These are phyloP conservation scores for Knoxdaviesia proteae DNA, from an alignment of 2,329 filamentous ascomycete genomes.

Conservation along the genomic window DNA sequence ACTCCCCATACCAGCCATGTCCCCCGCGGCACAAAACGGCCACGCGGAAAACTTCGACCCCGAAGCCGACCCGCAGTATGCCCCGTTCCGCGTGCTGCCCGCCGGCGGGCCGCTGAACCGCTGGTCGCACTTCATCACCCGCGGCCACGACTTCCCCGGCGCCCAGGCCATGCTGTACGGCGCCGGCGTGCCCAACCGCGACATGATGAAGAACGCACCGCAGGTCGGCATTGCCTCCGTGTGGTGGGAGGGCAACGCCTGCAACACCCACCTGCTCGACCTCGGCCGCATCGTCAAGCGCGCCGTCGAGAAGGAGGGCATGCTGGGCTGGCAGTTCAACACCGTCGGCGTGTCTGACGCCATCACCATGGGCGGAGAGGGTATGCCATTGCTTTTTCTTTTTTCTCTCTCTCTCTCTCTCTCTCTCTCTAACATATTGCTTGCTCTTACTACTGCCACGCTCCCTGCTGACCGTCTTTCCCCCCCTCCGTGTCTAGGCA, in stretches of 20 bases:
- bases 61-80: slow-evolving; percentile 19
- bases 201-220: slow-evolving; percentile 75
- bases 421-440: not conserved
- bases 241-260: slow-evolving; percentile 96
- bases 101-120: slow-evolving; percentile 48
- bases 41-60: not conserved
- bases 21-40: too few species aligned
- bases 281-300: slow-evolving; percentile 76
- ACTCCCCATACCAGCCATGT: too few species aligned
- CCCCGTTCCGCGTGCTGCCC: slow-evolving; percentile 29
- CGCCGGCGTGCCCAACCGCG: slow-evolving; percentile 62
- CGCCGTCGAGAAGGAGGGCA: slow-evolving; percentile 57
- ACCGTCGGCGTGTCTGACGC: slow-evolving; percentile 76
- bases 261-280: slow-evolving; percentile 40
- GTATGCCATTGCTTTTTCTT: slow-evolving; percentile 18
- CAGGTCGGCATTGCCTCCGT: slow-evolving; percentile 83
- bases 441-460: slow-evolving; percentile 1
- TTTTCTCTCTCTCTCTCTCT: not conserved
- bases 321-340: slow-evolving; percentile 91
- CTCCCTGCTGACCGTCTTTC: not conserved
- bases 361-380: slow-evolving; percentile 89
- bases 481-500: slow-evolving; percentile 33
- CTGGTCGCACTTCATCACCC: slow-evolving; percentile 67
- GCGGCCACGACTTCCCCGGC: slow-evolving; percentile 74
- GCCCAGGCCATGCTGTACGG: slow-evolving; percentile 95